Evolutionary conservation across 768 basidiomycete genomes (phyloP).

Genomic region (Agaricus sinodeliciosus): DNA sequence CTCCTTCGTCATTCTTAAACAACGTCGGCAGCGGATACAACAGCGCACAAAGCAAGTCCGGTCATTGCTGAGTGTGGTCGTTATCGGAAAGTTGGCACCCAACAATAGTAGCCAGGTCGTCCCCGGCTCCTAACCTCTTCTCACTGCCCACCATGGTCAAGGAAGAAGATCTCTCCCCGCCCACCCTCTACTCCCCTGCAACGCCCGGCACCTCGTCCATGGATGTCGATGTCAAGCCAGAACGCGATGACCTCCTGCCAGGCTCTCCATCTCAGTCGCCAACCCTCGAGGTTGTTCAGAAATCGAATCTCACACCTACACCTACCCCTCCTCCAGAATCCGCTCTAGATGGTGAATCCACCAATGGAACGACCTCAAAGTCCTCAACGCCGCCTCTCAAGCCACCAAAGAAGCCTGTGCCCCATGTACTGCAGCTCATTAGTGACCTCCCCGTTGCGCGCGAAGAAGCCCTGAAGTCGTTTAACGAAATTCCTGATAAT

Average conservation of each 20-base stretch:
- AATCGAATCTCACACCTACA: slow-evolving; percentile 24
- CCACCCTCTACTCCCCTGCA: slow-evolving; percentile 19
- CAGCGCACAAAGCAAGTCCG: background rate
- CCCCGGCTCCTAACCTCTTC: slow-evolving; percentile 2
- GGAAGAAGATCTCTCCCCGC: slow-evolving; percentile 21
- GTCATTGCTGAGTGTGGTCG: background rate
- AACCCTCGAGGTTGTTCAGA: slow-evolving; percentile 26
- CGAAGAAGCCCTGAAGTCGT: slow-evolving; percentile 63
- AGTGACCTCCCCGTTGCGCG: slow-evolving; percentile 74
- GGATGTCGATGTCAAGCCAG: slow-evolving; percentile 26
- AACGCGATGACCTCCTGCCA: slow-evolving; percentile 13
- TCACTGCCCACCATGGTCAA: slow-evolving; percentile 11
- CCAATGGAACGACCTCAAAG: slow-evolving; percentile 27
- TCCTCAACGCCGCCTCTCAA: slow-evolving; percentile 33
- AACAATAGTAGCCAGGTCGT: slow-evolving; percentile 1
- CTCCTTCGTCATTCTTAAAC: background rate
- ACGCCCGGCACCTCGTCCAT: slow-evolving; percentile 20
- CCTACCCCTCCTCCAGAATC: slow-evolving; percentile 26
- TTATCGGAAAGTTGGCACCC: background rate
- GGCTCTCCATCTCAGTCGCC: slow-evolving; percentile 27
- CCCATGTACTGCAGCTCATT: slow-evolving; percentile 59
- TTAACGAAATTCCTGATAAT: slow-evolving; percentile 68
- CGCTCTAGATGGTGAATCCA: slow-evolving; percentile 13
- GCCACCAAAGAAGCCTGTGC: slow-evolving; percentile 21
- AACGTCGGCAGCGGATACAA: background rate